These are phyloP conservation scores for Rostrohypoxylon terebratum DNA, from an alignment of 495 filamentous ascomycete species.

Conservation along the genomic window DNA sequence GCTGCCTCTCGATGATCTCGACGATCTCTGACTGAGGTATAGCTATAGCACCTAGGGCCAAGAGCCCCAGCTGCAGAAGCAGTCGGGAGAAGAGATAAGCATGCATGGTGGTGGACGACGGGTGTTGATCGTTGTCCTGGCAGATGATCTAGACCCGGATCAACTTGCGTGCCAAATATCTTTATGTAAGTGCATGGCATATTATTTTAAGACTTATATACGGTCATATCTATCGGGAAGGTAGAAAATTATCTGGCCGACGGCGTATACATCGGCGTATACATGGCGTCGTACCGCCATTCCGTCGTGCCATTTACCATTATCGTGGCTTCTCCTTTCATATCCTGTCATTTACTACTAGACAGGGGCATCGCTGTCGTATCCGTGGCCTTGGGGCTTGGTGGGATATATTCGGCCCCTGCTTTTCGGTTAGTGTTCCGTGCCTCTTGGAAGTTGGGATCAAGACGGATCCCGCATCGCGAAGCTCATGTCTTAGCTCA, in stretches of 20 bases:
- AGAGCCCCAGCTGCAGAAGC: conserved; percentile 17
- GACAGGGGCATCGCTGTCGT: not conserved
- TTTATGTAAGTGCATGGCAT: not conserved
- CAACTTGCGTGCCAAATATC: not conserved
- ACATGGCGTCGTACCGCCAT: not conserved
- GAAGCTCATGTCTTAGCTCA: not conserved
- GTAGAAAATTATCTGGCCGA: not conserved
- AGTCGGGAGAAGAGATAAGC: not conserved
- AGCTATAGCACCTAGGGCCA: conserved; percentile 5
- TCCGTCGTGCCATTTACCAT: conserved; percentile 1
- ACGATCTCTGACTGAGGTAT: not conserved
- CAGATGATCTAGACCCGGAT: not conserved
- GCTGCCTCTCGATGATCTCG: not conserved
- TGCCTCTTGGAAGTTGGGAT: not conserved
- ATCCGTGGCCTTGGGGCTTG: not conserved
- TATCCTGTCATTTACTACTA: no score
- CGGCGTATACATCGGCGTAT: conserved; percentile 10
- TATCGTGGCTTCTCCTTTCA: not conserved
- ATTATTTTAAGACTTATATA: conserved; percentile 13
- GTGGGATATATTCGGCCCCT: not conserved
- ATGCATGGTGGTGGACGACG: conserved; percentile 5
- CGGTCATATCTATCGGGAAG: not conserved
- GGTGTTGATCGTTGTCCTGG: not conserved
- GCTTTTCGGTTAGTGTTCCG: not conserved
- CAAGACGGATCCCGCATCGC: not conserved